phyloP scores from a whole-genome alignment of 768 basidiomycete genomes.

The Psilocybe cubensis region DNA sequence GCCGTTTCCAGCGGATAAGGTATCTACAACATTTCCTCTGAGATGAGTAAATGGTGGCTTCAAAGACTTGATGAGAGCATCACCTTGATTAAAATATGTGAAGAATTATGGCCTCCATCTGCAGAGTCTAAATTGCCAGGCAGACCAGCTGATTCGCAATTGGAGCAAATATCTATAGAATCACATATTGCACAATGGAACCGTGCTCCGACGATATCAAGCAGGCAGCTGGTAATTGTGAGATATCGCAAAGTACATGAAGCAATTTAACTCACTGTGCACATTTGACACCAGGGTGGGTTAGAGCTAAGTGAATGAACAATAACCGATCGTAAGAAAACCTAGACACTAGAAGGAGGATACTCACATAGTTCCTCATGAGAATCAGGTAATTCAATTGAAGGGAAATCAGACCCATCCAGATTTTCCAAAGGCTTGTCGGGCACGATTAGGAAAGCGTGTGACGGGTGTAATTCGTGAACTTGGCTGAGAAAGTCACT shows the following conservation, averaged over 20 bases:
- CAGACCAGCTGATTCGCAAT: constrained; percentile 85
- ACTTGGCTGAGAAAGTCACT: constrained; percentile 62
- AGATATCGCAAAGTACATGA: not conserved
- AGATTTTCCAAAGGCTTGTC: constrained; percentile 51
- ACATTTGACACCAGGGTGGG: constrained; percentile 84
- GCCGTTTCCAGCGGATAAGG: constrained; percentile 78
- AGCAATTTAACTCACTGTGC: constrained; percentile 58
- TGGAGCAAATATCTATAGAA: constrained; percentile 82
- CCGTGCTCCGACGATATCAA: constrained; percentile 89
- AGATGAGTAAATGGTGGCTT: not conserved
- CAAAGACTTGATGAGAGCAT: not conserved
- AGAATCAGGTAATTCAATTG: constrained; percentile 37
- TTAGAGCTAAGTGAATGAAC: constrained; percentile 52
- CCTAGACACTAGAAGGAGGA: not conserved
- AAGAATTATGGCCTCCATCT: constrained; percentile 79
- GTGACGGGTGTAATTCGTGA: constrained; percentile 88
- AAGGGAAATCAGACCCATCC: constrained; percentile 42
- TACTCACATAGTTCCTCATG: constrained; percentile 66
- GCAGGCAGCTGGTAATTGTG: constrained; percentile 63
- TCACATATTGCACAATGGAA: constrained; percentile 94
- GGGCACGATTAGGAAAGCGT: constrained; percentile 84
- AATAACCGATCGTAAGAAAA: not conserved
- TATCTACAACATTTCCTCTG: constrained; percentile 52
- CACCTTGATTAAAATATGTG: constrained; percentile 96
- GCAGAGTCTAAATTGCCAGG: constrained; percentile 81